A percentile compares a stretch with the other conserved stretches of the same genome.
Conservation (phyloP, 768 basidiomycete genomes). For the Leccinellum albellum region DNA sequence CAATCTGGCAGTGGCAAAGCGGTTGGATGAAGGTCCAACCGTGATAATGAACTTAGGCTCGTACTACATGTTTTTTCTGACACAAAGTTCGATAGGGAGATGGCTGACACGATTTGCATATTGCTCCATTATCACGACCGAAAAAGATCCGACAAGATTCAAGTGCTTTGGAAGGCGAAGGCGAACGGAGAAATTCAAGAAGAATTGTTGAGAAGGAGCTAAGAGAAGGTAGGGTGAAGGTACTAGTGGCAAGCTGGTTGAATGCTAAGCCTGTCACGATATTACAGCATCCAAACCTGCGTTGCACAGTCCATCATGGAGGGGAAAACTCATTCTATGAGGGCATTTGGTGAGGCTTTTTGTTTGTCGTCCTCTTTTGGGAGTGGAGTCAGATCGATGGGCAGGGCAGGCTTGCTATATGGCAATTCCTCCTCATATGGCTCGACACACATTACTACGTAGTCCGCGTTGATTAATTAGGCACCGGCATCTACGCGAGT, state of each 20-base stretch:
- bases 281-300: background rate
- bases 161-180: constrained; percentile 10
- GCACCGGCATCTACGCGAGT: constrained; percentile 2
- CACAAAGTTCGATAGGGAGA: background rate
- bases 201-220: background rate
- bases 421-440: constrained; percentile 10
- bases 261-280: constrained; percentile 9
- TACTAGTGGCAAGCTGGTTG: no score
- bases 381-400: background rate
- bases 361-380: background rate
- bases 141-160: background rate
- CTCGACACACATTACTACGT: constrained; percentile 9
- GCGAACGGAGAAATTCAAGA: background rate
- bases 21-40: constrained; percentile 10
- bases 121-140: constrained; percentile 1
- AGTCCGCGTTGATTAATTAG: background rate
- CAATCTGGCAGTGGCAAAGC: constrained; percentile 1
- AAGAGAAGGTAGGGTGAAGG: no score
- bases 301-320: background rate
- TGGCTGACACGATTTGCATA: constrained; percentile 6
- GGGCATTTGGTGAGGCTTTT: background rate
- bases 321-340: constrained; percentile 4
- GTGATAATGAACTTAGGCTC: constrained; percentile 12
- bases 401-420: constrained; percentile 8
- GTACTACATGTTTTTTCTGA: background rate